phyloP scores from a whole-genome alignment of 495 filamentous ascomycete genomes.

The Penicillium paxilli region DNA sequence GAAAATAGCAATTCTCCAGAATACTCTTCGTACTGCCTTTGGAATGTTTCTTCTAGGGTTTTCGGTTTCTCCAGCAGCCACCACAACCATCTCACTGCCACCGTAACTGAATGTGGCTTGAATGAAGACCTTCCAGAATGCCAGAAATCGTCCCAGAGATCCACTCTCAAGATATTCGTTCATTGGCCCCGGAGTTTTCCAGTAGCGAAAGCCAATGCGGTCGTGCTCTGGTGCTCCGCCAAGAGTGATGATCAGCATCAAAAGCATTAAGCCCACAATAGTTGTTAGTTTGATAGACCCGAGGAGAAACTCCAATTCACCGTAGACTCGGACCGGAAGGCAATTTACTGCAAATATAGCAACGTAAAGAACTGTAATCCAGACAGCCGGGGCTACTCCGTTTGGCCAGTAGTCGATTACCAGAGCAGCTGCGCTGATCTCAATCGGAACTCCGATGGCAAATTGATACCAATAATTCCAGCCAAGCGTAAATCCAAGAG shows the following conservation, averaged over 20 bases:
- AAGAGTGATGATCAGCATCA: slow-evolving; percentile 49
- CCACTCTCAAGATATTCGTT: slow-evolving; percentile 39
- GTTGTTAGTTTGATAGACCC: slow-evolving; percentile 45
- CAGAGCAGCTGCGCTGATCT: slow-evolving; percentile 64
- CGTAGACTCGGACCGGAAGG: slow-evolving; percentile 44
- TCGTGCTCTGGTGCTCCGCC: slow-evolving; percentile 26
- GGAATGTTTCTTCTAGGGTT: slow-evolving; percentile 74
- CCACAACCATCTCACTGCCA: slow-evolving; percentile 68
- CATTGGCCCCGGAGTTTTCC: slow-evolving; percentile 51
- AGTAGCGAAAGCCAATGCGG: slow-evolving; percentile 43
- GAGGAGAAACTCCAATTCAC: slow-evolving; percentile 48
- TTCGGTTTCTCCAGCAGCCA: slow-evolving; percentile 77
- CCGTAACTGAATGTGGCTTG: slow-evolving; percentile 48
- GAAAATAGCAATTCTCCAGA: slow-evolving; percentile 81
- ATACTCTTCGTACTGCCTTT: slow-evolving; percentile 72
- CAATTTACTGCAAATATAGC: slow-evolving; percentile 43
- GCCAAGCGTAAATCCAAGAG: slow-evolving; percentile 67
- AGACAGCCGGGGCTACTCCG: slow-evolving; percentile 27
- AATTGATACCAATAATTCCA: slow-evolving; percentile 61
- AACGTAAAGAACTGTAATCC: slow-evolving; percentile 46
- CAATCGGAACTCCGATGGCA: slow-evolving; percentile 61
- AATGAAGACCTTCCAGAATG: slow-evolving; percentile 39
- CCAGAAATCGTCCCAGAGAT: slow-evolving; percentile 42
- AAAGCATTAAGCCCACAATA: slow-evolving; percentile 46
- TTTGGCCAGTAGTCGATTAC: slow-evolving; percentile 68